A percentile compares a stretch with the other conserved stretches of the same genome.
Conservation (phyloP, 148 eudicot species). For the Camellia lanceoleosa region DNA sequence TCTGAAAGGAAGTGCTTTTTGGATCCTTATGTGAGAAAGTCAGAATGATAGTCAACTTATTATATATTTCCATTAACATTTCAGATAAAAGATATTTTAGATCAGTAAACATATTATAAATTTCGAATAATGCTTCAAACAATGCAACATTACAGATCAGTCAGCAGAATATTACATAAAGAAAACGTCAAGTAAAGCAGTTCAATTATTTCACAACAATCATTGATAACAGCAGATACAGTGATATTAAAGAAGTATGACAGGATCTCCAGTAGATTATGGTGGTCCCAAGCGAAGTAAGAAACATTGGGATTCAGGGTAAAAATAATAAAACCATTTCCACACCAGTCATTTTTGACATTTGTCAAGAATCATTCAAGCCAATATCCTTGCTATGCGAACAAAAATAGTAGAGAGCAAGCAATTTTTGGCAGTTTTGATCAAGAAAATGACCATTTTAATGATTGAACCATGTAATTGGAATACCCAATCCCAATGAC, state of each 20-base stretch:
- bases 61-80: too few relatives aligned
- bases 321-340: too few relatives aligned
- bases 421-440: too few relatives aligned
- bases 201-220: neutral
- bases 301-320: neutral
- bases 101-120: too few relatives aligned
- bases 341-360: too few relatives aligned
- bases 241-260: neutral
- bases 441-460: neutral
- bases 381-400: neutral
- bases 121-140: too few relatives aligned
- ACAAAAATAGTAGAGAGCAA: neutral
- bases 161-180: neutral
- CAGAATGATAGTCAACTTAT: too few relatives aligned
- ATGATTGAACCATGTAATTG: neutral
- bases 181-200: neutral
- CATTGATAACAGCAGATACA: neutral
- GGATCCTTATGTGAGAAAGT: too few relatives aligned
- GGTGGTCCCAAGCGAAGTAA: neutral
- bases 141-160: too few relatives aligned
- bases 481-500: neutral
- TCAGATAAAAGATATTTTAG: too few relatives aligned
- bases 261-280: neutral
- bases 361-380: neutral
- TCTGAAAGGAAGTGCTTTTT: too few relatives aligned